phyloP scores from a whole-genome alignment of 1,284 basidiomycete genomes.

The Ganoderma resinaceum region DNA sequence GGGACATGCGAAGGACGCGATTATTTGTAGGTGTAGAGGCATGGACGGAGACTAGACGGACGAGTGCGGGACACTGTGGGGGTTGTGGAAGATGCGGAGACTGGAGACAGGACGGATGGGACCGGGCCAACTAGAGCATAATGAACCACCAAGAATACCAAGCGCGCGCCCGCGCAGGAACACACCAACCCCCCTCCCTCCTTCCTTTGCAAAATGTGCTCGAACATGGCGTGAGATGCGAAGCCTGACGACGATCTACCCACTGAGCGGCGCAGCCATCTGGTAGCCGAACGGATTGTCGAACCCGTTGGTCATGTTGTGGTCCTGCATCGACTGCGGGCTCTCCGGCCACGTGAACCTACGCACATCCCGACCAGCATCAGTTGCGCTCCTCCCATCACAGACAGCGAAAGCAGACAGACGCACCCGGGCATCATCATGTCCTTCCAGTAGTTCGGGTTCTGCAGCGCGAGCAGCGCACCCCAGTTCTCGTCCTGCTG shows the following conservation, averaged over 20 bases:
- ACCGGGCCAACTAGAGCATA: background rate
- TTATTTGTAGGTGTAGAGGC: background rate
- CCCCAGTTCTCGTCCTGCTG: slow-evolving; percentile 60
- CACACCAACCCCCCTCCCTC: background rate
- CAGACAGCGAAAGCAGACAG: background rate
- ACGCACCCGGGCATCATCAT: slow-evolving; percentile 84
- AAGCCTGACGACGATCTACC: background rate
- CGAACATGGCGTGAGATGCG: no score
- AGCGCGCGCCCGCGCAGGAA: background rate
- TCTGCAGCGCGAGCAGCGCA: slow-evolving; percentile 75
- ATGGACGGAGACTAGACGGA: background rate
- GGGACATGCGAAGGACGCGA: background rate
- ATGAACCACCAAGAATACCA: slow-evolving; percentile 7
- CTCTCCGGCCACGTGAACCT: slow-evolving; percentile 37
- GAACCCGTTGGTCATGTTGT: slow-evolving; percentile 22
- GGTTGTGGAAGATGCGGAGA: no score
- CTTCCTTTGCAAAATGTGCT: background rate
- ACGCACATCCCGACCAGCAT: background rate
- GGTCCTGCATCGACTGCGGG: slow-evolving; percentile 23
- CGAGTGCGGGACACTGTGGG: no score
- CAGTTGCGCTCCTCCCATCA: background rate
- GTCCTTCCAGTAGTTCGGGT: slow-evolving; percentile 73
- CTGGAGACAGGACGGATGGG: background rate
- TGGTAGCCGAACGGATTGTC: slow-evolving; percentile 23
- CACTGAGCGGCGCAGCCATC: slow-evolving; percentile 29